Evolutionary conservation across 2,329 filamentous ascomycete species (phyloP).

Genomic region (Phoma sp.): DNA sequence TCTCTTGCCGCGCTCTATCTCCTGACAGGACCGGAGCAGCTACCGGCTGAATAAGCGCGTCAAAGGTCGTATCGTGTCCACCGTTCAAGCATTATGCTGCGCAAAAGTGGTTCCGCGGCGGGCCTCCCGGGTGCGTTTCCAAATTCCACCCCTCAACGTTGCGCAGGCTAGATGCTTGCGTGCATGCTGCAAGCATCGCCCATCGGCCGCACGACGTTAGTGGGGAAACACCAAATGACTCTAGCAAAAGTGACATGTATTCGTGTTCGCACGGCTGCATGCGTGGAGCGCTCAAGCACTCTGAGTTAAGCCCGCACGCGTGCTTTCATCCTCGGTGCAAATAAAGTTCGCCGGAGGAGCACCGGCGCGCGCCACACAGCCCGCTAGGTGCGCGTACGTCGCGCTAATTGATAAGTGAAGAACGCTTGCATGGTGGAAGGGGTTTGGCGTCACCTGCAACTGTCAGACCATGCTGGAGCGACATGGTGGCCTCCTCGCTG

Average conservation of each 20-base stretch:
- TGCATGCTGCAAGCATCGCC: constrained; percentile 14
- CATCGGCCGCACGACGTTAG: constrained; percentile 1
- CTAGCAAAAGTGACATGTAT: constrained; percentile 2
- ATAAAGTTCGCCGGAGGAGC: constrained; percentile 15
- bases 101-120: constrained; percentile 8
- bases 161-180: constrained; percentile 1
- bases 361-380: constrained; percentile 15
- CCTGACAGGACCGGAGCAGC: constrained; percentile 8
- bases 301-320: background rate
- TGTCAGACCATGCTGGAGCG: constrained; percentile 16
- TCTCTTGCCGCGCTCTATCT: constrained; percentile 5
- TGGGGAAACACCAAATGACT: background rate
- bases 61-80: background rate
- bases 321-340: constrained; percentile 14
- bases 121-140: constrained; percentile 12
- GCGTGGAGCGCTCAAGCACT: constrained; percentile 2
- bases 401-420: too few relatives aligned
- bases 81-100: background rate
- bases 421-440: background rate
- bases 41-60: constrained; percentile 6
- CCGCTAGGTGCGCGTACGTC: constrained; percentile 1
- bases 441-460: constrained; percentile 15
- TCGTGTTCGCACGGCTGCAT: constrained; percentile 11
- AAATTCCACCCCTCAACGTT: background rate
- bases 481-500: background rate